Conservation (phyloP, 805 yeast species). For the Hemisphaericaspora nanyangensis region DNA sequence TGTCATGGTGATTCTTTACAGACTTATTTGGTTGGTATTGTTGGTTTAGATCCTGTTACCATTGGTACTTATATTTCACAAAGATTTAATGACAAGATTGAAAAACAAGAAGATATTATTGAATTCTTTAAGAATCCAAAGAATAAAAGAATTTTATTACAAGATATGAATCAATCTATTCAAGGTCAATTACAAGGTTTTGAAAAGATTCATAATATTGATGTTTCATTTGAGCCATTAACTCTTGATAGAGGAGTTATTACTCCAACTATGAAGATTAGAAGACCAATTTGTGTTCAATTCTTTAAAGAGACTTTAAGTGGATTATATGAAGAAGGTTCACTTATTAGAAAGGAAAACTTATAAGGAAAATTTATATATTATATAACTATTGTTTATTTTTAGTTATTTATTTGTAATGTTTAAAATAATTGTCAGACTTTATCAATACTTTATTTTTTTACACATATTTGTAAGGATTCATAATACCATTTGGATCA, state of each 20-base stretch:
- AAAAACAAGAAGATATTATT: constrained; percentile 15
- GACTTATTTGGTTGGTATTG: constrained; percentile 26
- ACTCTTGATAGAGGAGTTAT: constrained; percentile 34
- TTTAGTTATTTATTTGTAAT: neutral
- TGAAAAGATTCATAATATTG: constrained; percentile 37
- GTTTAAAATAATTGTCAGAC: neutral
- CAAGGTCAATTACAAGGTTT: constrained; percentile 26
- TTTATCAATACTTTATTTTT: neutral
- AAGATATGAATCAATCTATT: constrained; percentile 21
- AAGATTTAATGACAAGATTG: constrained; percentile 11
- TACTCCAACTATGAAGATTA: constrained; percentile 42
- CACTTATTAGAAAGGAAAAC: constrained; percentile 19
- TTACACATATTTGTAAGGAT: constrained; percentile 88
- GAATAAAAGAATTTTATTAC: constrained; percentile 18
- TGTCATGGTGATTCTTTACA: constrained; percentile 31
- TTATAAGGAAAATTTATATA: constrained; percentile 12
- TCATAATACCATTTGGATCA: constrained; percentile 89
- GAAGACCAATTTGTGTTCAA: constrained; percentile 34
- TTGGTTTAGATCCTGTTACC: constrained; percentile 22
- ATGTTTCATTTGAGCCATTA: constrained; percentile 36
- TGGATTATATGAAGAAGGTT: constrained; percentile 35
- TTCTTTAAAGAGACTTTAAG: constrained; percentile 23
- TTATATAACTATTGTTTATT: too few relatives aligned
- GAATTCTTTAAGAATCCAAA: constrained; percentile 19
- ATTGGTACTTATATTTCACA: constrained; percentile 13